Conservation (phyloP, 2,329 filamentous ascomycete species). For the Cercospora sp. region DNA sequence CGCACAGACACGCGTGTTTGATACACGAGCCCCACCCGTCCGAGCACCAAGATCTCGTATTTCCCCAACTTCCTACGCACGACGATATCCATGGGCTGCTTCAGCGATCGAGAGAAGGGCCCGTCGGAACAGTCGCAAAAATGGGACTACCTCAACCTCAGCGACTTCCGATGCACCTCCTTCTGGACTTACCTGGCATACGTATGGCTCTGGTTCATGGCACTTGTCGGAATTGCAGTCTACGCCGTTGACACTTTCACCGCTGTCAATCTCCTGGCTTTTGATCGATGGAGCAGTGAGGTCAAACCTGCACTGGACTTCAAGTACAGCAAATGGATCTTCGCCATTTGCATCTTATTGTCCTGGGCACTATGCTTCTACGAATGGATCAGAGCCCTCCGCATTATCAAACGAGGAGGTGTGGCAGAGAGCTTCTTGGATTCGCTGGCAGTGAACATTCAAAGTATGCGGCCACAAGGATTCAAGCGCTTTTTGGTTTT, state of each 20-base stretch:
- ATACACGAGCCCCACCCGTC: constrained; percentile 20
- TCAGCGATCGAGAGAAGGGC: constrained; percentile 40
- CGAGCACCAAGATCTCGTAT: constrained; percentile 14
- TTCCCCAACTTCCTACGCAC: not conserved
- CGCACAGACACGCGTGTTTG: not conserved
- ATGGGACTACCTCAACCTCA: constrained; percentile 82
- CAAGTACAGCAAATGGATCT: constrained; percentile 88
- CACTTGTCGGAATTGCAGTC: constrained; percentile 76
- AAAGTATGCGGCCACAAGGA: constrained; percentile 78
- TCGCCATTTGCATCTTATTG: constrained; percentile 85
- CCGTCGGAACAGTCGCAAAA: constrained; percentile 53
- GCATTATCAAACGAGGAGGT: constrained; percentile 79
- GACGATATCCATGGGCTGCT: constrained; percentile 38
- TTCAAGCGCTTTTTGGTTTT: constrained; percentile 93
- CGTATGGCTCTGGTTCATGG: constrained; percentile 77
- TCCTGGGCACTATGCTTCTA: constrained; percentile 81
- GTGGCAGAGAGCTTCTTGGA: constrained; percentile 92
- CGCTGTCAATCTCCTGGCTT: constrained; percentile 83
- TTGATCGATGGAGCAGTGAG: constrained; percentile 83
- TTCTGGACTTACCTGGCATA: constrained; percentile 79
- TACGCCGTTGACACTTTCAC: constrained; percentile 92
- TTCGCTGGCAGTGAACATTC: constrained; percentile 77
- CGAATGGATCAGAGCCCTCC: constrained; percentile 75
- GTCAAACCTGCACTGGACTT: constrained; percentile 77
- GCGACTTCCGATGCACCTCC: constrained; percentile 81